Evolutionary conservation across 768 basidiomycete genomes (phyloP).

Genomic region (Tylopilus plumbeoviolaceoides): DNA sequence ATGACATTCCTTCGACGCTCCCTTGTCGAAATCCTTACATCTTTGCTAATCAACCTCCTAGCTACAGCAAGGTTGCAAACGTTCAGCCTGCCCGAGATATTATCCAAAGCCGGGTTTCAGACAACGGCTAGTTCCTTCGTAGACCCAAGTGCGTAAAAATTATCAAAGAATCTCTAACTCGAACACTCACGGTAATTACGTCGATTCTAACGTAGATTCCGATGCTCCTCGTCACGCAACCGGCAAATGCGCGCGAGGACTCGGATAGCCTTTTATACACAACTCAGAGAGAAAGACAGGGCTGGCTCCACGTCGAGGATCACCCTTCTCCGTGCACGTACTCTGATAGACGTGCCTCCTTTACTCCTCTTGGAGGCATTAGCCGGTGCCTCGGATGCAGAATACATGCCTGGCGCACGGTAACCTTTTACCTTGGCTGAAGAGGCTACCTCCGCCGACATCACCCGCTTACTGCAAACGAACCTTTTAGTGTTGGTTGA

Average conservation of each 20-base stretch:
- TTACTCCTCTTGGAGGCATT: conserved; percentile 15
- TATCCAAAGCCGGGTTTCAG: conserved; percentile 37
- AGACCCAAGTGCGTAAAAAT: conserved; percentile 53
- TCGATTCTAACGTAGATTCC: neutral
- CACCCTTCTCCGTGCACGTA: conserved; percentile 42
- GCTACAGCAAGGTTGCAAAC: conserved; percentile 18
- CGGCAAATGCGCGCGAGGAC: conserved; percentile 42
- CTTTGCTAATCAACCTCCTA: conserved; percentile 47
- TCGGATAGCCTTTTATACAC: conserved; percentile 76
- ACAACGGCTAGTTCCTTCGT: conserved; percentile 47
- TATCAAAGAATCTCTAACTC: conserved; percentile 69
- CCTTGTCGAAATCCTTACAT: conserved; percentile 75
- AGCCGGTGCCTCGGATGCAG: conserved; percentile 5
- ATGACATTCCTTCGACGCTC: conserved; percentile 75
- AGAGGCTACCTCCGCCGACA: conserved; percentile 27
- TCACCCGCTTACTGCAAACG: conserved; percentile 37
- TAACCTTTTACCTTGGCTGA: conserved; percentile 32
- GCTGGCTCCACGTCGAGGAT: conserved; percentile 45
- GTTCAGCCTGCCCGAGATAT: conserved; percentile 30
- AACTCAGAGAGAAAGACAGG: conserved; percentile 42
- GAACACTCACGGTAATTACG: conserved; percentile 54
- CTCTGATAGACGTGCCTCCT: conserved; percentile 31
- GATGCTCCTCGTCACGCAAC: neutral
- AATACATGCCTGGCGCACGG: conserved; percentile 30
- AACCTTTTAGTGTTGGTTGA: conserved; percentile 50